phyloP scores from a whole-genome alignment of 139 green algal genomes.

The Nannochloris sp. region DNA sequence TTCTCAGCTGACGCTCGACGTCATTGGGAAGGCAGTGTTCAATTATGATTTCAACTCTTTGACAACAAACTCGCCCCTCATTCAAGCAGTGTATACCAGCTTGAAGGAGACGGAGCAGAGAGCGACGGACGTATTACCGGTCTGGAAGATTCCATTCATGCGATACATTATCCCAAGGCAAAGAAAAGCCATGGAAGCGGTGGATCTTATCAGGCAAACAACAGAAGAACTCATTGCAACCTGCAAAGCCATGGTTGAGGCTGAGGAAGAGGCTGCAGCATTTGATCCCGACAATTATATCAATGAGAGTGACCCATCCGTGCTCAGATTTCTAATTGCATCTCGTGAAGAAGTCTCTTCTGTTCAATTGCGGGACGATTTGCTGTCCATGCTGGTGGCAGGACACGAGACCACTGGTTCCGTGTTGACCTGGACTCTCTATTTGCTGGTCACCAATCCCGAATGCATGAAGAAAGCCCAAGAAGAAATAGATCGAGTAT shows the following conservation, averaged over 20 bases:
- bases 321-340: conserved; percentile 94
- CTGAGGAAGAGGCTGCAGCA: conserved; percentile 55
- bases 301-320: conserved; percentile 78
- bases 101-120: conserved; percentile 97
- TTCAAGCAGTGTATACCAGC: conserved; percentile 94
- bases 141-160: conserved; percentile 81
- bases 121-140: conserved; percentile 90
- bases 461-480: conserved; percentile 71
- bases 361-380: conserved; percentile 89
- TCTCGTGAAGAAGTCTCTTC: conserved; percentile 80
- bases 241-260: conserved; percentile 86
- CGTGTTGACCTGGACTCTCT: conserved; percentile 95
- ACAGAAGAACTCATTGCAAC: conserved; percentile 85
- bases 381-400: conserved; percentile 97
- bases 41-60: conserved; percentile 98
- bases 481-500: conserved; percentile 82
- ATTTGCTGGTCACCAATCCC: conserved; percentile 82
- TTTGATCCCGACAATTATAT: conserved; percentile 71
- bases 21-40: conserved; percentile 97
- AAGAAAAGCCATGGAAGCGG: conserved; percentile 60
- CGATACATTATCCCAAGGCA: conserved; percentile 56
- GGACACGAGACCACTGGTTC: conserved; percentile 97
- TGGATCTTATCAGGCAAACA: conserved; percentile 82
- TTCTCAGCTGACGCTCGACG: conserved; percentile 93
- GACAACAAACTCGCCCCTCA: conserved; percentile 65